Evolutionary conservation across 331 rosid species (phyloP).

Genomic region (Erythrophleum ivorense): DNA sequence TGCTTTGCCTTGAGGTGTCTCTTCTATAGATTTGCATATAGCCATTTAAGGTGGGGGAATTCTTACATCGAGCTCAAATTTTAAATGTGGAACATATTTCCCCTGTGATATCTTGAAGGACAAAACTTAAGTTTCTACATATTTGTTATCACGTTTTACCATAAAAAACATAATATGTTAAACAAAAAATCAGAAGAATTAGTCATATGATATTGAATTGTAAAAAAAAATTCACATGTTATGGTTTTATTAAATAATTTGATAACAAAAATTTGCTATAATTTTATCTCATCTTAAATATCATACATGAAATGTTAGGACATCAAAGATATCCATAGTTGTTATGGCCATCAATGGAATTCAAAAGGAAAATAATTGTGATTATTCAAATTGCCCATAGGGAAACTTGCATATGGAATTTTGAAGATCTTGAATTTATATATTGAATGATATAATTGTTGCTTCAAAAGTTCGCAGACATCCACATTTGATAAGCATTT

Average conservation of each 20-base stretch:
- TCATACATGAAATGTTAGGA: neutral
- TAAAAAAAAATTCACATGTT: too few species aligned
- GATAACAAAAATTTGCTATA: too few species aligned
- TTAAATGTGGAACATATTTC: neutral
- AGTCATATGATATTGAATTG: too few species aligned
- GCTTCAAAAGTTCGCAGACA: conserved; percentile 3
- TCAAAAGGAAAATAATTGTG: neutral
- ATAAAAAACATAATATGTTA: too few species aligned
- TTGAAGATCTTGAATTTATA: neutral
- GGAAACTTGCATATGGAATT: neutral
- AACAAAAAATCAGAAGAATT: too few species aligned
- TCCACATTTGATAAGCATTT: conserved; percentile 24
- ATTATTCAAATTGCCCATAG: conserved; percentile 2
- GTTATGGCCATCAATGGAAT: neutral
- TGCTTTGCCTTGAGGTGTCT: too few species aligned
- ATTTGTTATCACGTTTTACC: too few species aligned
- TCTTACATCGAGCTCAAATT: neutral
- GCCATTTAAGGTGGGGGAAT: neutral
- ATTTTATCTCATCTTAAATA: too few species aligned
- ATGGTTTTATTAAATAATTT: too few species aligned
- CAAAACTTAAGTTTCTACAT: too few species aligned
- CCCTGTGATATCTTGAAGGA: neutral
- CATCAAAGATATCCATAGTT: too few species aligned
- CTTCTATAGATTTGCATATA: too few species aligned
- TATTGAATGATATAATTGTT: conserved; percentile 21